Evolutionary conservation across 176 grass and related monocot species (phyloP), one percentile per base, ranked within the genome.

Genomic region (Juncus effusus): DNA sequence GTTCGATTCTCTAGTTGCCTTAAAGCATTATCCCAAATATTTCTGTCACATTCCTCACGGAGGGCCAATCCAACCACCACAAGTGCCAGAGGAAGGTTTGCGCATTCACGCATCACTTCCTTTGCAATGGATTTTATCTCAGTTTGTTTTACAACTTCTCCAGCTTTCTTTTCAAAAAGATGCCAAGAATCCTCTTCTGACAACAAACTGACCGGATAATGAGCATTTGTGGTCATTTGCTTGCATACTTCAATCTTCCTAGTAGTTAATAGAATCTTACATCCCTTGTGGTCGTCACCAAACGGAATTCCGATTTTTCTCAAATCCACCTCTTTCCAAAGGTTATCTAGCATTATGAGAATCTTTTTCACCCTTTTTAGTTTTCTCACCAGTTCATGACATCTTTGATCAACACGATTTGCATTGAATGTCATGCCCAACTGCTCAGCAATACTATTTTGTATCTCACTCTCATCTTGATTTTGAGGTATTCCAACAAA

Each of bases 151-250:
- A 35, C 52, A 49, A 66, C 35, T 6, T 62, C 3, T 64, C 76
- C 66, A 19, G 65, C 63, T 38, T 40, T 79, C 4, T 1, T 51
- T 79, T 56, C 44, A 65, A 72, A 79, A 49, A 79, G 64, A 36
- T 63, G 8, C 76, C 64, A 79, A 42, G 76, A 79, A 37, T 79
- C 76, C 36, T 63, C 4, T 10, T 62, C 41, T 8, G 64, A 62
- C 40, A 72, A 61, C 1, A 72, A 28, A 28, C 40, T 37, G 3
- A 72, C 65, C 11, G 7, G 12, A 7, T 70, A 40, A 15, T 40
- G 65, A n/a, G 10, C 62, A 77, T 78, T 36, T 16, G 56, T 40
- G 12, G 50, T 12, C 65, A 56, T 71, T 19, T 52, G 42, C 51
- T 78, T 6, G 40, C 76, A 79, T 14, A 72, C 41, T 53, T 56